Percentiles rank a stretch among this genome's conserved stretches.
phyloP scores from a whole-genome alignment of 2,329 filamentous ascomycete genomes.

The Xylariaceae sp. region DNA sequence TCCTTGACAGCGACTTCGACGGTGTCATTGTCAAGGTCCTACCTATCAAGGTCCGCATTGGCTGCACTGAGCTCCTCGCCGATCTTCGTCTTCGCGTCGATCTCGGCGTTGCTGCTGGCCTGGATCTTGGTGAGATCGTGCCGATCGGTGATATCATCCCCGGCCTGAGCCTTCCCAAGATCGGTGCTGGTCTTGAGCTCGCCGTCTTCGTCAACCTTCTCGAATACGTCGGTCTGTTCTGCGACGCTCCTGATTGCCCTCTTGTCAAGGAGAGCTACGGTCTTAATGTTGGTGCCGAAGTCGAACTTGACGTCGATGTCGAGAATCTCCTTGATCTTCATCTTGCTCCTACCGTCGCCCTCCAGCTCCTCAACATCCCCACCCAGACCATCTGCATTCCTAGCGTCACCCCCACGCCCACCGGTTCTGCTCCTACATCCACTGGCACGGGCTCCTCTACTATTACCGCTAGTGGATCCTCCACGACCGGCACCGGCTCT shows the following conservation, averaged over 20 bases:
- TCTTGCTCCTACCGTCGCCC: conserved; percentile 37
- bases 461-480: background rate
- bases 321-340: conserved; percentile 35
- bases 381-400: conserved; percentile 34
- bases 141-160: conserved; percentile 20
- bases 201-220: conserved; percentile 48
- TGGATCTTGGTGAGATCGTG: conserved; percentile 26
- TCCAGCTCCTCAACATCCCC: conserved; percentile 34
- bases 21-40: conserved; percentile 43
- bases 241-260: conserved; percentile 33
- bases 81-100: conserved; percentile 46
- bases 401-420: conserved; percentile 1
- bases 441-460: conserved; percentile 1
- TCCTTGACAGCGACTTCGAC: conserved; percentile 44
- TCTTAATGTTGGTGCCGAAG: conserved; percentile 35
- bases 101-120: conserved; percentile 35
- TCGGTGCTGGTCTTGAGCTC: conserved; percentile 39
- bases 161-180: conserved; percentile 23
- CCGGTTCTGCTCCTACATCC: background rate
- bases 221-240: conserved; percentile 44
- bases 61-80: conserved; percentile 43
- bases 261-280: conserved; percentile 35
- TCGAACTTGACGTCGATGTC: conserved; percentile 30
- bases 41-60: conserved; percentile 39
- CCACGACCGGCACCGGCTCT: background rate